A percentile compares a stretch with the other conserved stretches of the same genome.
Evolutionary conservation across 106 monocot species (phyloP).

Genomic region (Chionographis japonica): DNA sequence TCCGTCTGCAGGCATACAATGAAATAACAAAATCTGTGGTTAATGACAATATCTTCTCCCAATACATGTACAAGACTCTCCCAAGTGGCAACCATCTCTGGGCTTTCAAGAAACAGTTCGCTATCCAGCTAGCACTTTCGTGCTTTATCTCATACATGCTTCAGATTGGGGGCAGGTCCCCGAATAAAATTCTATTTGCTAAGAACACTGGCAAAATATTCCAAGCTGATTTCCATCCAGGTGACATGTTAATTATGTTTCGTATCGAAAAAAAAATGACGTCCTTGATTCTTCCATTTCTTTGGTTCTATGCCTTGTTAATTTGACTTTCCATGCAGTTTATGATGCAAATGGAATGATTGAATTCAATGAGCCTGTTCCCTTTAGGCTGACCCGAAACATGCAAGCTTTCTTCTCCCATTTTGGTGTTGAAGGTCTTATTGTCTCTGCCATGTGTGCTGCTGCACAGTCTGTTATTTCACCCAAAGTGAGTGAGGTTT

Average conservation of each 20-base stretch:
- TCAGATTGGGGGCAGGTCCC: constrained; percentile 93
- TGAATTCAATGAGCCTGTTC: constrained; percentile 96
- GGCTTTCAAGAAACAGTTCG: constrained; percentile 98
- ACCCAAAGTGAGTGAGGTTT: constrained; percentile 57
- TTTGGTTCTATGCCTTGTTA: background rate
- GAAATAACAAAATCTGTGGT: constrained; percentile 88
- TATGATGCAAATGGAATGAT: constrained; percentile 97
- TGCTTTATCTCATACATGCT: constrained; percentile 97
- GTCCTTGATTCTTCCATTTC: too few species aligned
- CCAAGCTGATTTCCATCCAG: constrained; percentile 97
- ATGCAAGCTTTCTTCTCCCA: constrained; percentile 96
- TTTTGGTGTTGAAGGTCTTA: constrained; percentile 97
- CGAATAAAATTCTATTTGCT: constrained; percentile 92
- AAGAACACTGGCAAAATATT: constrained; percentile 99
- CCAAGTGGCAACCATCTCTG: constrained; percentile 96
- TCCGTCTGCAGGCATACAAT: constrained; percentile 83
- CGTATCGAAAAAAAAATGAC: too few species aligned
- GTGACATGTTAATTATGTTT: constrained; percentile 18
- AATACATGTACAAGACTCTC: constrained; percentile 97
- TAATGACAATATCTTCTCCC: constrained; percentile 88
- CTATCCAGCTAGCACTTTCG: constrained; percentile 83
- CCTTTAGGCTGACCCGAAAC: constrained; percentile 92
- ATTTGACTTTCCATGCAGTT: constrained; percentile 37
- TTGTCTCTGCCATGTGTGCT: constrained; percentile 94
- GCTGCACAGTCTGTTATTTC: constrained; percentile 89